Base-by-base conservation (phyloP, 2,329 filamentous ascomycete species). In the Parastagonospora nodorum region DNA sequence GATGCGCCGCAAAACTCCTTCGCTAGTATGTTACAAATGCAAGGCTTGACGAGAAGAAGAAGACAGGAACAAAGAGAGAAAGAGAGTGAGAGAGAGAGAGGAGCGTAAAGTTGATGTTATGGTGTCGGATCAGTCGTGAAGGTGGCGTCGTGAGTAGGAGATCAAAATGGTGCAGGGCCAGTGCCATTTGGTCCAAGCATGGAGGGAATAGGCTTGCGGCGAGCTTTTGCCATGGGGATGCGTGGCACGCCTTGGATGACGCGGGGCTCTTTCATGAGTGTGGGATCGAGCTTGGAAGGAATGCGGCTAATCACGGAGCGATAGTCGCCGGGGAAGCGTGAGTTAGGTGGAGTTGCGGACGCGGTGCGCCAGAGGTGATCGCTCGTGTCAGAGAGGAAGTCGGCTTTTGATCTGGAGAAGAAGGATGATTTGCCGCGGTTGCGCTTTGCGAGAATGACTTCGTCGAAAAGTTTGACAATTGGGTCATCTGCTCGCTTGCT, bases 211-310 rank as follows among this genome's bases (percentile, higher is more conserved):
- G 78, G 78, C 63, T 80, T 81, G 31, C 79, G 69, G 47, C 76
- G 75, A 19, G 78, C 76, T 58, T 78, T 75, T n/a, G 72, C 72
- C 52, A 74, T 72, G 44, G 80, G 79, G 12, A 84, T 78, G 50
- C 83, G 76, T 27, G 92, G 92, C n/a, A 92, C 86, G 31, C 92
- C 92, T 71, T 96, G 91, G 33, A 96, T 93, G 55, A 90, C 86
- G 50, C 92, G 84, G 28, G 92, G 92, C 74, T 97, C 92, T 71
- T 91, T 90, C 91, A 97, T 96, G 40, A 97, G 79, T 11, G 86
- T 84, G 4, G 88, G 83, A 65, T 99, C 94, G 8, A 99, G 82
- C 67, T 90, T 92, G 7, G 90, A 86, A 5, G 94, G 94, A 32
- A 90, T 78, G 73, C 80, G 69, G 53, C 75, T 79, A 33, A 80